phyloP scores from a whole-genome alignment of 371 early-diverging fungal genomes.

The Haplosporangium sp. region DNA sequence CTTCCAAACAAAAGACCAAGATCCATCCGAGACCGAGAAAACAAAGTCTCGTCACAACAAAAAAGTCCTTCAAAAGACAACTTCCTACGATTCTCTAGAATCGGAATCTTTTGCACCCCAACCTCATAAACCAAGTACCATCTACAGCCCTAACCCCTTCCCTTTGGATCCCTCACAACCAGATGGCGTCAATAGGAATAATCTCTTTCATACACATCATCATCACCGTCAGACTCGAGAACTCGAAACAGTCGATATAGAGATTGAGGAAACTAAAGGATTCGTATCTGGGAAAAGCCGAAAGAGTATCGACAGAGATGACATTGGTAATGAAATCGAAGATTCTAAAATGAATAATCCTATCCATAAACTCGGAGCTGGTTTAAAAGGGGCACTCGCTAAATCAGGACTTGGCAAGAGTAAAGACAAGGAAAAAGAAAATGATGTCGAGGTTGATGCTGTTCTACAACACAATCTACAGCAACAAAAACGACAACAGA shows the following conservation, averaged over 20 bases:
- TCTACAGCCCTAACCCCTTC: constrained; percentile 52
- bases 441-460: constrained; percentile 22
- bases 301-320: constrained; percentile 19
- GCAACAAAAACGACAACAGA: constrained; percentile 18
- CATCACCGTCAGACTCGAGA: constrained; percentile 16
- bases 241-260: constrained; percentile 28
- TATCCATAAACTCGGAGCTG: constrained; percentile 29
- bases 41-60: constrained; percentile 31
- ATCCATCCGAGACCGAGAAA: constrained; percentile 19
- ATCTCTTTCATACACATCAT: constrained; percentile 21
- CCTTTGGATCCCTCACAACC: constrained; percentile 49
- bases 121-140: constrained; percentile 37
- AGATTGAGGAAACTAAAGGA: constrained; percentile 41
- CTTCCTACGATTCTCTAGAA: constrained; percentile 37
- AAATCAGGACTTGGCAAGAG: constrained; percentile 26
- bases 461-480: constrained; percentile 13
- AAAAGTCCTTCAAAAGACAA: constrained; percentile 21
- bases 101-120: constrained; percentile 26
- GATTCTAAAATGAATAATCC: constrained; percentile 8
- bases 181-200: constrained; percentile 31
- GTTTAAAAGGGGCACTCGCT: constrained; percentile 37
- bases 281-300: constrained; percentile 47
- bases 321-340: constrained; percentile 11
- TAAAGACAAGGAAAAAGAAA: constrained; percentile 13
- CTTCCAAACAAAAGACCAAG: neutral